A percentile compares a stretch with the other conserved stretches of the same genome.
These are phyloP conservation scores for Pythium rishiriense DNA, from an alignment of 352 stramenopile species.

Conservation along the genomic window DNA sequence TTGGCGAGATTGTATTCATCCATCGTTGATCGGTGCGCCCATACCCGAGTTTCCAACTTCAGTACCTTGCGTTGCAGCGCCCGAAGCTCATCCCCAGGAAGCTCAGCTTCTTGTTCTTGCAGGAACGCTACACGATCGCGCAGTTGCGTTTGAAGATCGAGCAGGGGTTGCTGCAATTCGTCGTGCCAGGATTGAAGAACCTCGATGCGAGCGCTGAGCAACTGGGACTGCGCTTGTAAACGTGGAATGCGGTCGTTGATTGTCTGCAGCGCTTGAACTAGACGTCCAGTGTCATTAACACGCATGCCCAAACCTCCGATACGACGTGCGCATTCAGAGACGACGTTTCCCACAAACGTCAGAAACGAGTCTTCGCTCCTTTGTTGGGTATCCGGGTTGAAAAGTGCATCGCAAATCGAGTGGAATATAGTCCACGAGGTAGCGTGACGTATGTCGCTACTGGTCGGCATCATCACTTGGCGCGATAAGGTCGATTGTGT, in stretches of 20 bases:
- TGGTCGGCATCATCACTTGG: neutral
- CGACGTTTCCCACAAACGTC: conserved; percentile 13
- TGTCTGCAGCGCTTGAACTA: neutral
- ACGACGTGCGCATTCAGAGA: conserved; percentile 9
- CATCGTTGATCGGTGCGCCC: conserved; percentile 19
- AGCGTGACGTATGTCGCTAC: neutral
- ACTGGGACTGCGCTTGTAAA: neutral
- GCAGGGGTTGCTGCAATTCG: conserved; percentile 8
- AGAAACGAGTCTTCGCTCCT: conserved; percentile 11
- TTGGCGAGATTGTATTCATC: conserved; percentile 23
- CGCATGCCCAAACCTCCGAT: neutral
- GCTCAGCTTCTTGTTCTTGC: conserved; percentile 15
- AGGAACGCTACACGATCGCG: conserved; percentile 1
- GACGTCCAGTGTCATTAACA: neutral
- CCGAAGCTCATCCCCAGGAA: conserved; percentile 12
- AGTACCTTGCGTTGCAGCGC: conserved; percentile 4
- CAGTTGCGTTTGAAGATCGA: neutral
- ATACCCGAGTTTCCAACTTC: conserved; percentile 23
- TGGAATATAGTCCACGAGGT: neutral
- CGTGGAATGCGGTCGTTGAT: conserved; percentile 9
- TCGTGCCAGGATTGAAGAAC: conserved; percentile 16
- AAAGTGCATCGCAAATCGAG: neutral
- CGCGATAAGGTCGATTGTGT: neutral
- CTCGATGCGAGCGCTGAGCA: neutral
- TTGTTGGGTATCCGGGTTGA: neutral